Evolutionary conservation across 1,284 basidiomycete genomes (phyloP), one percentile per base, ranked within the genome.

Genomic region (Pterula multifida): DNA sequence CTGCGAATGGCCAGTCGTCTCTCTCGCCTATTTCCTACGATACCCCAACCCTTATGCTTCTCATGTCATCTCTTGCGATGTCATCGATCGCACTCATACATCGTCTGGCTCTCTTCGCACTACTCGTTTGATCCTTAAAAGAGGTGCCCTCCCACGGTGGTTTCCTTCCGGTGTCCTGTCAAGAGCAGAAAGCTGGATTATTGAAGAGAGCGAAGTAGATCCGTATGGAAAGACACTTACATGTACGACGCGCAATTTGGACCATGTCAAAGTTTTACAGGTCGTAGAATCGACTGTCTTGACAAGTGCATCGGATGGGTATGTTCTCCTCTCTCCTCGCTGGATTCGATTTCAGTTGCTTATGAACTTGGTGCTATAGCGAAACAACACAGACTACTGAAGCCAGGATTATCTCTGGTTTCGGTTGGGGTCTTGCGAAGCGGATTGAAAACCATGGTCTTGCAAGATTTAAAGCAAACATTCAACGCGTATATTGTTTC

Each of bases 11-110:
- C 77, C 88, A 51, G 91, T 91, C 54, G 89, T 95, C 51, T 83
- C 90, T 32, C 75, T 94, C 55, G 94, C 94, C 15, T 98, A 90
- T 72, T 92, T 94, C 61, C 75, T 97, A 54, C 86, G 96, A 56
- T 98, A 98, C 65, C 95, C 96, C 2, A 98, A 98, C 65, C 94
- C 95, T 39, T 90, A 90, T 59, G 90, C 95, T 3, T 76, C 90
- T 11, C 95, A 98, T 66, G 88, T 98, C 61, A 69, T 96, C 53
- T 91, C 91, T 4, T 93, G 91, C 72, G 95, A 98, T 70, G 92
- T 97, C 54, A 78, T 98, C 54, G 87, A 89, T 50, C 85, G 94
- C 55, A 73, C 68, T 3, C 68, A 86, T 55, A 83, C 86, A 9
- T 71, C 82, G 17, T 67, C 72, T 1, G 89, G 90, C 23, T 79